Conservation (phyloP, 768 basidiomycete genomes). For the Tylopilus plumbeoviolaceoides region DNA sequence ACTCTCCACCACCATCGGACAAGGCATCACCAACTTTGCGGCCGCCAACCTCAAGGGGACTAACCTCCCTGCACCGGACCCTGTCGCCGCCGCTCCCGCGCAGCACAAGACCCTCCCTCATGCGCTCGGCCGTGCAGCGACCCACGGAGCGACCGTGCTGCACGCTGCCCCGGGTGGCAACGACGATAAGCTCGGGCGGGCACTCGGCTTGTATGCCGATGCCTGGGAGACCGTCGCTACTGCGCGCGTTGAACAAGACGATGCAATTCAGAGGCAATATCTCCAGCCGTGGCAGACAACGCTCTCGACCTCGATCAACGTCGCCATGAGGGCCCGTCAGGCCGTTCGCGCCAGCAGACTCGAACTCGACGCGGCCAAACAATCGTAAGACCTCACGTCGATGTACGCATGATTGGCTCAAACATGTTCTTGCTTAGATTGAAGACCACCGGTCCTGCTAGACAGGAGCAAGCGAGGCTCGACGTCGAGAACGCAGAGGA, state of each 20-base stretch:
- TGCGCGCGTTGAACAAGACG: slow-evolving; percentile 80
- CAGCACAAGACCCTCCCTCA: slow-evolving; percentile 98
- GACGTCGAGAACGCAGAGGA: slow-evolving; percentile 94
- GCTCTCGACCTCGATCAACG: slow-evolving; percentile 72
- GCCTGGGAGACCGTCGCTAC: slow-evolving; percentile 82
- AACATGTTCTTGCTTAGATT: slow-evolving; percentile 44
- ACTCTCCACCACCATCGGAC: slow-evolving; percentile 64
- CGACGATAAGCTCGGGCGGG: slow-evolving; percentile 71
- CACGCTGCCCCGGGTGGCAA: slow-evolving; percentile 41
- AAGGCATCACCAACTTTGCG: slow-evolving; percentile 78
- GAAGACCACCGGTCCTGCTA: slow-evolving; percentile 69
- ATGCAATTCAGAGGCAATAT: slow-evolving; percentile 60
- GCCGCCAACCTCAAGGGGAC: slow-evolving; percentile 87
- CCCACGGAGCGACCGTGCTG: slow-evolving; percentile 49
- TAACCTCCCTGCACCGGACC: slow-evolving; percentile 69
- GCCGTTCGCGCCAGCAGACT: slow-evolving; percentile 76
- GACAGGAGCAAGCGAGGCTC: slow-evolving; percentile 87
- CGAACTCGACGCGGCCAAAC: slow-evolving; percentile 89
- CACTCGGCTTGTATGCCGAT: slow-evolving; percentile 70
- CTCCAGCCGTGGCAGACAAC: slow-evolving; percentile 87
- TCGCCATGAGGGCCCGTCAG: slow-evolving; percentile 91
- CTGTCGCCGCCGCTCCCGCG: slow-evolving; percentile 48
- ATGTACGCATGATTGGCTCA: not conserved
- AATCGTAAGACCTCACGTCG: slow-evolving; percentile 50
- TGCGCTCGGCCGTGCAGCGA: slow-evolving; percentile 81